Conservation (phyloP, 2,329 filamentous ascomycete species). For the Chrysoporthe cubensis region DNA sequence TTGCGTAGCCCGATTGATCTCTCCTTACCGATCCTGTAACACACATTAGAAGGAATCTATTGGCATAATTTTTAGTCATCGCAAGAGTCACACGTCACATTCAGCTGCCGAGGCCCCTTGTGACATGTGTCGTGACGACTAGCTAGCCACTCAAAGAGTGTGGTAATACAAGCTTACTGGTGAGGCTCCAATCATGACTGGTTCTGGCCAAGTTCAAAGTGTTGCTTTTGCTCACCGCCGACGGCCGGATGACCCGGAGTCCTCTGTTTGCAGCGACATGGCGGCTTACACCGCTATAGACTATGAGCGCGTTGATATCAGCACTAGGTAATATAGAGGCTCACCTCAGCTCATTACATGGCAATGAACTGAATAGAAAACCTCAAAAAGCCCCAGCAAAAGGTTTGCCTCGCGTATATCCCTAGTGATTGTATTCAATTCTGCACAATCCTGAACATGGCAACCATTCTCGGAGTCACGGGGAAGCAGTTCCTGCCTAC, state of each 20-base stretch:
- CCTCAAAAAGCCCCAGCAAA: background rate
- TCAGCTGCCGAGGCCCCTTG: background rate
- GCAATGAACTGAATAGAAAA: background rate
- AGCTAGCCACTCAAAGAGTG: no score
- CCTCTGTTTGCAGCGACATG: background rate
- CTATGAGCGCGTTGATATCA: background rate
- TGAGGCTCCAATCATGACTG: background rate
- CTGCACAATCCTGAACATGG: slow-evolving; percentile 15
- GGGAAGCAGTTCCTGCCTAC: slow-evolving; percentile 16
- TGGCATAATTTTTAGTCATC: background rate
- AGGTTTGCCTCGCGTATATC: background rate
- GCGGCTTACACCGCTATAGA: background rate
- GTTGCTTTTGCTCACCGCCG: background rate
- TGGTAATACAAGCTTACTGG: background rate
- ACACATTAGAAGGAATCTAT: background rate
- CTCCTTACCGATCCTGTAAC: background rate
- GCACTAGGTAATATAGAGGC: background rate
- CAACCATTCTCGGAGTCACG: slow-evolving; percentile 18
- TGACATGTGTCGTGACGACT: background rate
- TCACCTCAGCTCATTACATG: background rate
- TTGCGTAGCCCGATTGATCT: no score
- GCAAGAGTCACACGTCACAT: background rate
- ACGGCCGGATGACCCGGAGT: background rate
- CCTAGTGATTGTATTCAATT: background rate
- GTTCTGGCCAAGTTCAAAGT: background rate